Conservation (phyloP, 345 rosid genomes). For the Ceriops decandra region DNA sequence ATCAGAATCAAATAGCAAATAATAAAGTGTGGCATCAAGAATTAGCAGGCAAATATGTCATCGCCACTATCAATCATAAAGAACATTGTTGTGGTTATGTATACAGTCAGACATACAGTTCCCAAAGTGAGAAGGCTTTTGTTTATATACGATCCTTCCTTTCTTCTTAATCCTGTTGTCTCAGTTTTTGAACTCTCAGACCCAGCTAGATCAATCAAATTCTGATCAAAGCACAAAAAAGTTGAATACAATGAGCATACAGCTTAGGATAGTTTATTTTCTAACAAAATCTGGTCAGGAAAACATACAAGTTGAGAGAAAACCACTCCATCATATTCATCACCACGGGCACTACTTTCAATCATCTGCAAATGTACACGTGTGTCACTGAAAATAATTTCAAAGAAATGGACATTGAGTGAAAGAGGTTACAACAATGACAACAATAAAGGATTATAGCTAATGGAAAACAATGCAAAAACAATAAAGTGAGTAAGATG, state of each 20-base stretch:
- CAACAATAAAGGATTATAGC: neutral
- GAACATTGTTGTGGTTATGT: neutral
- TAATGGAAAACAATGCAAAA: neutral
- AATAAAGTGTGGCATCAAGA: no score
- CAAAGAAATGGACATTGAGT: slow-evolving; percentile 1
- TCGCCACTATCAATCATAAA: slow-evolving; percentile 19
- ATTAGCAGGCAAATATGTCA: neutral
- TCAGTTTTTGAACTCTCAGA: slow-evolving; percentile 99
- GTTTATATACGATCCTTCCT: slow-evolving; percentile 98
- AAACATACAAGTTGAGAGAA: slow-evolving; percentile 92
- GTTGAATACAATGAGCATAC: slow-evolving; percentile 10
- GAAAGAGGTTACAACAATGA: neutral
- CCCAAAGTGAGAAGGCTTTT: slow-evolving; percentile 99
- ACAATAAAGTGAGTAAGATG: neutral
- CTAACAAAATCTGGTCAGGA: slow-evolving; percentile 16
- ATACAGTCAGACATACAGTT: slow-evolving; percentile 53
- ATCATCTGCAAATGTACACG: slow-evolving; percentile 71
- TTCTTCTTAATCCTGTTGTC: slow-evolving; percentile 94
- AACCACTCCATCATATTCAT: slow-evolving; percentile 96
- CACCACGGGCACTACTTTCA: slow-evolving; percentile 90
- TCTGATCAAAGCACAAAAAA: slow-evolving; percentile 42
- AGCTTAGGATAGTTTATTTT: slow-evolving; percentile 8
- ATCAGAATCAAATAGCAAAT: slow-evolving; percentile 23
- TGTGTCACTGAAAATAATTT: slow-evolving; percentile 10
- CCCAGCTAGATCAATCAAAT: slow-evolving; percentile 98